phyloP scores from a whole-genome alignment of 495 filamentous ascomycete genomes.

The Talaromyces adpressus region DNA sequence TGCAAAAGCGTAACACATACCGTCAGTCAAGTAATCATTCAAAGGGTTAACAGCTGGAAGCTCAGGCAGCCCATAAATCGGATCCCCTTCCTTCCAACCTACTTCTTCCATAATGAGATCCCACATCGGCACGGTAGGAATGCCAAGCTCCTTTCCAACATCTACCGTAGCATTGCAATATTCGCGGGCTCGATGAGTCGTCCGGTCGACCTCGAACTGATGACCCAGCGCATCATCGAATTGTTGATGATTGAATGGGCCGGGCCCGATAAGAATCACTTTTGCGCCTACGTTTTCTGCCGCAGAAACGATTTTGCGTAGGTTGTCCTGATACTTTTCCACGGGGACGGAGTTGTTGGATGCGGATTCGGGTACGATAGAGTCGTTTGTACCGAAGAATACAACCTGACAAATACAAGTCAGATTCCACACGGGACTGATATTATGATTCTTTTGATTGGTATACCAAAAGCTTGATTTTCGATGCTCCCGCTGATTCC shows the following conservation, averaged over 20 bases:
- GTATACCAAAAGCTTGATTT: constrained; percentile 59
- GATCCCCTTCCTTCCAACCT: constrained; percentile 1
- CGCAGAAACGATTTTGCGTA: constrained; percentile 49
- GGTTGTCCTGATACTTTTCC: constrained; percentile 62
- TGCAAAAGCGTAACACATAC: background rate
- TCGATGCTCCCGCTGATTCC: constrained; percentile 40
- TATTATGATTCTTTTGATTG: background rate
- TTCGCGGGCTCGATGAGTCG: background rate
- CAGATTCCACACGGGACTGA: background rate
- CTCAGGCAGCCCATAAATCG: background rate
- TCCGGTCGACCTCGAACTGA: background rate
- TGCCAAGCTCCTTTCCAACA: background rate
- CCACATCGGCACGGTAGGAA: background rate
- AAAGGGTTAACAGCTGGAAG: background rate
- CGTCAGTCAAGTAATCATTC: background rate
- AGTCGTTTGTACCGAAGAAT: constrained; percentile 84
- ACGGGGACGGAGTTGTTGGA: constrained; percentile 60
- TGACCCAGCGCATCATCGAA: background rate
- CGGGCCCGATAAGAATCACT: background rate
- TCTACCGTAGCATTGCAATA: background rate
- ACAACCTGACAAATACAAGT: constrained; percentile 44
- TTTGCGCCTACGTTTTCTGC: background rate
- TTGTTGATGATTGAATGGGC: constrained; percentile 3
- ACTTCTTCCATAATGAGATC: background rate
- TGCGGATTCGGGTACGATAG: constrained; percentile 48